These are phyloP conservation scores for Fusarium marasasianum DNA, from an alignment of 2,329 filamentous ascomycete genomes.

Conservation along the genomic window DNA sequence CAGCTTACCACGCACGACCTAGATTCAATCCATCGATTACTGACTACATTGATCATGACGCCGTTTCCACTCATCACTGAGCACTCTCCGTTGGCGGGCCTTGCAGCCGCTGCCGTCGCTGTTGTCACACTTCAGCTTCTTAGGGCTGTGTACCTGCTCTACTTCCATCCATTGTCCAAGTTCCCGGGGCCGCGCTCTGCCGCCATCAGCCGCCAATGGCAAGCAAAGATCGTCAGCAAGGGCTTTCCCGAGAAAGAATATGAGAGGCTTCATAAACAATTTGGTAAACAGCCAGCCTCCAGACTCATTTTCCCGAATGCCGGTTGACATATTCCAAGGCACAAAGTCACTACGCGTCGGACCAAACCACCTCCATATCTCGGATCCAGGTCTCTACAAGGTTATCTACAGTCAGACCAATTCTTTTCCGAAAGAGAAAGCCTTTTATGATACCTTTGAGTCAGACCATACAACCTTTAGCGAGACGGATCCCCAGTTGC, in stretches of 20 bases:
- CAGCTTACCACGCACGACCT: background rate
- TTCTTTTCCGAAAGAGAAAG: background rate
- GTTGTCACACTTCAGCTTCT: background rate
- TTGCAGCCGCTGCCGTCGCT: background rate
- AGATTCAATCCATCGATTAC: background rate
- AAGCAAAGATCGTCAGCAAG: background rate
- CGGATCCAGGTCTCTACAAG: background rate
- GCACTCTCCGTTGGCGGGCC: background rate
- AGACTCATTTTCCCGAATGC: no score
- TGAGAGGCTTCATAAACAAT: background rate
- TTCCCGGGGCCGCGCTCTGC: background rate
- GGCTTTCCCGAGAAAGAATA: background rate
- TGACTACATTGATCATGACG: background rate
- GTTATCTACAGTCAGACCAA: background rate
- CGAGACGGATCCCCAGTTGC: background rate
- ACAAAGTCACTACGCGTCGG: background rate
- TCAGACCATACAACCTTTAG: background rate
- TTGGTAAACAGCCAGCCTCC: background rate
- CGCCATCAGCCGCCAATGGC: background rate
- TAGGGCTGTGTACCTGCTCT: background rate
- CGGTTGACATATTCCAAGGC: background rate
- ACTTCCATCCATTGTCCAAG: background rate
- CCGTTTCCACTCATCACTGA: background rate
- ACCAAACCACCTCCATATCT: background rate
- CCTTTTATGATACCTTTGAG: background rate